Percentiles rank a stretch among this genome's conserved stretches.
Evolutionary conservation across 805 yeast genomes (phyloP).

Genomic region (Myxozyma neotropica): DNA sequence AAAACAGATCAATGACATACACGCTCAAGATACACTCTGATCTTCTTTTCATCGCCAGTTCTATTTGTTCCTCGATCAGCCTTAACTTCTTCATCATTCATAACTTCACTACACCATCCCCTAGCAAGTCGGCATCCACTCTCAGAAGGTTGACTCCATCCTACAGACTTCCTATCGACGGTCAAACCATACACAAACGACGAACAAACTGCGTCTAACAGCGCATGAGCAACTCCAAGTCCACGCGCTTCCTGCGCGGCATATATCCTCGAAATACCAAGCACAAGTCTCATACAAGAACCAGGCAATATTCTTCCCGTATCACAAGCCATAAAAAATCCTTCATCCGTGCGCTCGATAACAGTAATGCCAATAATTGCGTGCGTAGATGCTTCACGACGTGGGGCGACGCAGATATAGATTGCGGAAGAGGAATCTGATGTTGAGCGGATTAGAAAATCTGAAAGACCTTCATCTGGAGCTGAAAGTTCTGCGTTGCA

Average conservation of each 20-base stretch:
- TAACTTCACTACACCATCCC: constrained; percentile 31
- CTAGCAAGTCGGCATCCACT: constrained; percentile 55
- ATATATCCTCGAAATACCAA: constrained; percentile 50
- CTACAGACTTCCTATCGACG: constrained; percentile 47
- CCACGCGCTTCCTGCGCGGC: constrained; percentile 47
- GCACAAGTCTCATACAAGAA: constrained; percentile 32
- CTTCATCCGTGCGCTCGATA: constrained; percentile 35
- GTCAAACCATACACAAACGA: constrained; percentile 52
- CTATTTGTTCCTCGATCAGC: background rate
- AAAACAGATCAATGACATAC: background rate
- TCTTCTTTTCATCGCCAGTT: constrained; percentile 8
- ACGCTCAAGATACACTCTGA: constrained; percentile 21
- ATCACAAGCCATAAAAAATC: constrained; percentile 42
- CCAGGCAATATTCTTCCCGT: constrained; percentile 45
- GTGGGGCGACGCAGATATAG: constrained; percentile 17
- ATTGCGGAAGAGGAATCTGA: background rate
- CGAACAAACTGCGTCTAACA: constrained; percentile 47
- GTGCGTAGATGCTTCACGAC: background rate
- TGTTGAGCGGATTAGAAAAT: background rate
- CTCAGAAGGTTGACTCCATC: constrained; percentile 64
- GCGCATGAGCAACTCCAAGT: constrained; percentile 47
- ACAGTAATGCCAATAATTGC: constrained; percentile 21
- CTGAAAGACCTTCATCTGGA: constrained; percentile 40
- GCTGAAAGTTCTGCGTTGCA: constrained; percentile 59
- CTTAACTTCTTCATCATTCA: constrained; percentile 19